Evolutionary conservation across 1,139 yeast species (phyloP).

Genomic region (Taphrina communis): DNA sequence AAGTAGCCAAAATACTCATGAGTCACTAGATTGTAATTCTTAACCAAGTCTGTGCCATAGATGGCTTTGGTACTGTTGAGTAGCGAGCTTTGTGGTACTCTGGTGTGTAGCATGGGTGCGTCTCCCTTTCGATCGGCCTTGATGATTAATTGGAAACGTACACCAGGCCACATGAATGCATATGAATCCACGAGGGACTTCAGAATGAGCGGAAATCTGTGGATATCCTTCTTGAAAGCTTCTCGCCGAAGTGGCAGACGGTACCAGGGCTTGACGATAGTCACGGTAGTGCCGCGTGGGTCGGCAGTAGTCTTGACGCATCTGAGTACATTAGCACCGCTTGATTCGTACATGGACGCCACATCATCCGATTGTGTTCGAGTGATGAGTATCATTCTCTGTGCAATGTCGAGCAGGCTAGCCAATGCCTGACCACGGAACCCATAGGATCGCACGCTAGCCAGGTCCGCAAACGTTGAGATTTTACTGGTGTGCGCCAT

Average conservation of each 20-base stretch:
- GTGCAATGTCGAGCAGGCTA: constrained; percentile 54
- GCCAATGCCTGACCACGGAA: constrained; percentile 73
- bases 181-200: constrained; percentile 50
- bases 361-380: constrained; percentile 50
- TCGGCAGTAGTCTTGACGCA: constrained; percentile 43
- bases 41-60: constrained; percentile 39
- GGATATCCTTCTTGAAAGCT: constrained; percentile 48
- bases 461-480: constrained; percentile 55
- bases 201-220: constrained; percentile 49
- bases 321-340: constrained; percentile 49
- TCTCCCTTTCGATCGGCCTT: constrained; percentile 40
- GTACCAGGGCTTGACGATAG: constrained; percentile 51
- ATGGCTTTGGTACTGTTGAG: constrained; percentile 42
- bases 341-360: constrained; percentile 54
- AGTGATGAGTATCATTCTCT: constrained; percentile 51
- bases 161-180: constrained; percentile 50
- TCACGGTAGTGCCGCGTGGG: constrained; percentile 54
- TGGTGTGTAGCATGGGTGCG: constrained; percentile 34
- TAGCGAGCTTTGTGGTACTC: constrained; percentile 42
- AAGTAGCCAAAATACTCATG: constrained; percentile 28
- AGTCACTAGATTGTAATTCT: constrained; percentile 43
- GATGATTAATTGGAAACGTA: constrained; percentile 51
- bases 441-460: constrained; percentile 59
- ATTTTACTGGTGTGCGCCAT: constrained; percentile 67
- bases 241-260: constrained; percentile 54